Conservation (phyloP, 179 eudicot species). For the Spergularia azorica region DNA sequence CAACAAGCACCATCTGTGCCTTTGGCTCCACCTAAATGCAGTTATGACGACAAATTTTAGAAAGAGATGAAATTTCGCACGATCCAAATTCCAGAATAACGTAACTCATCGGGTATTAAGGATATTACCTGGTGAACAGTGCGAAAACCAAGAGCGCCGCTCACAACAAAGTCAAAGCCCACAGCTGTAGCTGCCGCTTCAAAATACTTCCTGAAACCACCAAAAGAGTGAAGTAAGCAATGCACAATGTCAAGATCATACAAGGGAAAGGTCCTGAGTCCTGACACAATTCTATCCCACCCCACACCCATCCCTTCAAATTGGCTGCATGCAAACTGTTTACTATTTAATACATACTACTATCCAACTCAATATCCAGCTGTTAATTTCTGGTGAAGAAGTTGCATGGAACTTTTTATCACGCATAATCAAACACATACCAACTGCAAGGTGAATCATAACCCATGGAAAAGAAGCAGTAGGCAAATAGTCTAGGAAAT, state of each 20-base stretch:
- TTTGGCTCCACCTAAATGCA: conserved; percentile 74
- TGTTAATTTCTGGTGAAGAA: neutral
- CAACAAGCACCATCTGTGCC: conserved; percentile 78
- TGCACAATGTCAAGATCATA: neutral
- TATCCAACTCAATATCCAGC: neutral
- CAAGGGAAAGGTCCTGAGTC: neutral
- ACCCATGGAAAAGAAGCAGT: neutral
- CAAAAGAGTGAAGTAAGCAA: conserved; percentile 22
- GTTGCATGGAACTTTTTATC: neutral
- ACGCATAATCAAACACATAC: neutral
- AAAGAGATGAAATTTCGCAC: conserved; percentile 5
- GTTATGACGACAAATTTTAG: conserved; percentile 19
- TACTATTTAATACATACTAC: neutral
- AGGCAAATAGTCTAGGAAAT: too few relatives aligned
- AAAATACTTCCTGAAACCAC: conserved; percentile 54
- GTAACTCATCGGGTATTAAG: neutral
- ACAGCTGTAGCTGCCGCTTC: conserved; percentile 61
- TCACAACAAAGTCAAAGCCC: conserved; percentile 64
- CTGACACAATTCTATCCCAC: neutral
- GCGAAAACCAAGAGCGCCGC: conserved; percentile 90
- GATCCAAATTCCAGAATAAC: neutral
- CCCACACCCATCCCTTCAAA: neutral
- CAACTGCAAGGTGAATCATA: neutral
- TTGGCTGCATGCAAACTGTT: neutral
- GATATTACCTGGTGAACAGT: conserved; percentile 74